phyloP scores from a whole-genome alignment of 2,329 filamentous ascomycete species.

The Ambrosiella cleistominuta region DNA sequence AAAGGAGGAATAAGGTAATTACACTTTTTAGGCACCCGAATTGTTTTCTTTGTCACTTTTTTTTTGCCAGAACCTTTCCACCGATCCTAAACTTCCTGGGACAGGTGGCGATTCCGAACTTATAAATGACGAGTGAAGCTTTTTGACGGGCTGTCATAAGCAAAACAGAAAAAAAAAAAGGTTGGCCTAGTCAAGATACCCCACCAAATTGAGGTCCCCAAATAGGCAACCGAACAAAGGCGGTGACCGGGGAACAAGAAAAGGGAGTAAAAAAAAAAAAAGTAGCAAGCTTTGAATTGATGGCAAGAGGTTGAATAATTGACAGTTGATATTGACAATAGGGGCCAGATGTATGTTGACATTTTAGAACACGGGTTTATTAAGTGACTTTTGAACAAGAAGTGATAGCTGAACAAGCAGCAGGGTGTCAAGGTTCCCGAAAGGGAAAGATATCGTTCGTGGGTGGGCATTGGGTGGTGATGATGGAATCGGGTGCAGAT shows the following conservation, averaged over 20 bases:
- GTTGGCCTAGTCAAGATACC: too few relatives aligned
- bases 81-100: too few relatives aligned
- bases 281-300: background rate
- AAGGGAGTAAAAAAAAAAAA: background rate
- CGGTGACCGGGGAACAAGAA: constrained; percentile 14
- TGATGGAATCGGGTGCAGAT: background rate
- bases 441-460: background rate
- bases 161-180: background rate
- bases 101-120: too few relatives aligned
- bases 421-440: background rate
- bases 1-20: too few relatives aligned
- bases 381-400: background rate
- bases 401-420: background rate
- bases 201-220: background rate
- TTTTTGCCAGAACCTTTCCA: too few relatives aligned
- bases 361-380: too few relatives aligned
- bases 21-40: too few relatives aligned
- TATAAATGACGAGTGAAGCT: too few relatives aligned
- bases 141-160: background rate
- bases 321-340: background rate
- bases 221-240: constrained; percentile 16
- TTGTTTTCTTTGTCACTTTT: too few relatives aligned
- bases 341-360: background rate
- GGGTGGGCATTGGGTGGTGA: background rate
- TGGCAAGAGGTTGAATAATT: background rate